Base-by-base conservation (phyloP, 495 filamentous ascomycete genomes). In the Aspergillus sclerotiicarbonarius region DNA sequence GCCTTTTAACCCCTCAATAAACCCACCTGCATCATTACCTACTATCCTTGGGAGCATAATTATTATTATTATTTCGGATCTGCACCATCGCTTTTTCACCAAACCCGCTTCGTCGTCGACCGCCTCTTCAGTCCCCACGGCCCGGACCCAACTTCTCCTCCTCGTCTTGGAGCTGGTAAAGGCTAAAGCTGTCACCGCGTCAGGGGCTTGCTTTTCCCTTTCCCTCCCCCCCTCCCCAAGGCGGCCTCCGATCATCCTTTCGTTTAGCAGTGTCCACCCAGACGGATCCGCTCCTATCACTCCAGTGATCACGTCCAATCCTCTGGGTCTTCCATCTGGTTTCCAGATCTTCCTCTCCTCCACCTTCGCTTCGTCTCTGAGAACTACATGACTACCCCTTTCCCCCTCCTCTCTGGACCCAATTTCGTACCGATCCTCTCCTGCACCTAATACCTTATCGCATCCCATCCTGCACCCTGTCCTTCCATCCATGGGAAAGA, bases 61-160 rank as follows among this genome's bases (percentile, higher is more conserved):
- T 52, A 55, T 44, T 37, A 37, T 53, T 51, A 51, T 54, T 59
- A 51, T 51, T 51, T 46, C 53, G 55, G 60, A 64, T 61, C 59
- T 60, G 56, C 62, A 62, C 44, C 60, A 59, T 58, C 57, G 31
- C 54, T 51, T 62, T 48, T 62, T 57, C 21, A 31, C 51, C 51
- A 62, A 52, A 65, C 49, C 57, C 51, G 53, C 61, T 56, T 54
- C 59, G 29, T 62, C 37, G 57, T 63, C 62, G 62, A 67, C 62
- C 65, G 61, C 65, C 59, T 67, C 59, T 67, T 67, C 50, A 47
- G 71, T 75, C 72, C 68, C 75, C 75, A 76, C 75, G 73, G 63
- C 67, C 67, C 70, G 69, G 64, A 64, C 63, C 56, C 51, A 33
- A 63, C 37, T 41, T 41, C 37, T 64, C 19, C 25, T 50, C 46